Evolutionary conservation across 2,329 filamentous ascomycete species (phyloP), one percentile per base, ranked within the genome.

Genomic region (Trichoderma guizhouense): DNA sequence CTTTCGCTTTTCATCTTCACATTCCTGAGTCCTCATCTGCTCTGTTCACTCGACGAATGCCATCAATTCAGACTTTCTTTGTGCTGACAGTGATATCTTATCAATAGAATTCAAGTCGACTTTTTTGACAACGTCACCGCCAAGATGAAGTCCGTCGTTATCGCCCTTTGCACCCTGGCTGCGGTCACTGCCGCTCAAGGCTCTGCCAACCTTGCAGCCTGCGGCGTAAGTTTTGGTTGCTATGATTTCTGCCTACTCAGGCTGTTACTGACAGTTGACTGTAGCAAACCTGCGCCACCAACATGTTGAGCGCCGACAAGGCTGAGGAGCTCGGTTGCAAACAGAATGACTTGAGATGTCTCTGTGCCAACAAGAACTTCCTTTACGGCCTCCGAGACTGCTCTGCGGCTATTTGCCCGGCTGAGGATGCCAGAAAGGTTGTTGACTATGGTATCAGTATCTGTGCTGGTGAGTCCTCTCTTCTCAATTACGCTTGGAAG

Each of bases 381-480:
- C 75, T 80, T 71, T 86, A 83, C 74, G 86, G 86, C 67, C 78
- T 88, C 72, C 84, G 82, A 72, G 86, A 88, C 81, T 88, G 86
- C 80, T 83, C 85, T 21, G 74, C 76, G 73, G 79, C 84, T 78
- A 79, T 81, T 58, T 87, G 86, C 81, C 71, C 74, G 72, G 71
- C 75, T 15, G 74, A 78, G 18, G 78, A 82, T 62, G 82, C 82
- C 63, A 75, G 78, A 39, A 73, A 79, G 55, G 82, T 80, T 71
- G 77, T 87, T 53, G 70, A 76, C 32, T 85, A 81, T 73, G 85
- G 79, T 55, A 75, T 83, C 71, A 66, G 75, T 14, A 72, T 83
- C 71, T 87, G 86, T 78, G 72, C 77, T 26, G 72, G 81, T 82
- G 77, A 76, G 80, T 76, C n/a, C 24, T 11, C 6, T 7, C 11